phyloP scores from a whole-genome alignment of 2,329 filamentous ascomycete species.

The Xylariaceae sp. region DNA sequence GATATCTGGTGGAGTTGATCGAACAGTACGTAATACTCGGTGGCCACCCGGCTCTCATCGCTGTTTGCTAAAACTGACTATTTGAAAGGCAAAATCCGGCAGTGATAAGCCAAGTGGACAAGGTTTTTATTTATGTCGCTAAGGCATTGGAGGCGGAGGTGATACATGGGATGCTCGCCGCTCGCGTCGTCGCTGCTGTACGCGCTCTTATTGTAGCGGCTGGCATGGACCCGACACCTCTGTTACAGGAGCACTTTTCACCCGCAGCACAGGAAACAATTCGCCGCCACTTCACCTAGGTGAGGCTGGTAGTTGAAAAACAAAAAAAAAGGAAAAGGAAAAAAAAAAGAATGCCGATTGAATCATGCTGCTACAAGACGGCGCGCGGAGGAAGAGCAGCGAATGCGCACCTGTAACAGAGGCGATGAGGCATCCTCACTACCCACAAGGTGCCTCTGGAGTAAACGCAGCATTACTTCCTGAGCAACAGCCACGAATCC shows the following conservation, averaged over 20 bases:
- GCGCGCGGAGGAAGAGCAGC: too few relatives aligned
- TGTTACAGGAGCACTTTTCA: constrained; percentile 64
- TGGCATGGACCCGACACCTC: constrained; percentile 67
- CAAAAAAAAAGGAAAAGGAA: too few relatives aligned
- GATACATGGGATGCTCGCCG: constrained; percentile 76
- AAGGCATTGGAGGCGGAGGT: constrained; percentile 89
- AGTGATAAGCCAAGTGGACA: constrained; percentile 69
- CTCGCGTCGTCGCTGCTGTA: constrained; percentile 68
- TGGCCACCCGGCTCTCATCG: not conserved
- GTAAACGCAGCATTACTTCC: too few relatives aligned
- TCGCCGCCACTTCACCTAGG: constrained; percentile 67
- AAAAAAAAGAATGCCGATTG: too few relatives aligned
- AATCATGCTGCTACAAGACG: too few relatives aligned
- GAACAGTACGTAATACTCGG: constrained; percentile 76
- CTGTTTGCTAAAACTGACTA: constrained; percentile 6
- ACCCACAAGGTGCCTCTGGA: too few relatives aligned
- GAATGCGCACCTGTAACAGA: too few relatives aligned
- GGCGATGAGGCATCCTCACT: too few relatives aligned
- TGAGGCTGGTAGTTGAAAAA: too few relatives aligned
- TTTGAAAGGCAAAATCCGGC: constrained; percentile 70
- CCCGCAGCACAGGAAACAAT: constrained; percentile 77
- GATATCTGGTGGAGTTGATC: constrained; percentile 85
- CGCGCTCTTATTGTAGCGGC: constrained; percentile 72
- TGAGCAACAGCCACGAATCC: constrained; percentile 2
- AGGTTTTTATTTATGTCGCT: constrained; percentile 78